These are phyloP conservation scores for Lavandula angustifolia DNA, from an alignment of 257 asterid species.

Conservation along the genomic window DNA sequence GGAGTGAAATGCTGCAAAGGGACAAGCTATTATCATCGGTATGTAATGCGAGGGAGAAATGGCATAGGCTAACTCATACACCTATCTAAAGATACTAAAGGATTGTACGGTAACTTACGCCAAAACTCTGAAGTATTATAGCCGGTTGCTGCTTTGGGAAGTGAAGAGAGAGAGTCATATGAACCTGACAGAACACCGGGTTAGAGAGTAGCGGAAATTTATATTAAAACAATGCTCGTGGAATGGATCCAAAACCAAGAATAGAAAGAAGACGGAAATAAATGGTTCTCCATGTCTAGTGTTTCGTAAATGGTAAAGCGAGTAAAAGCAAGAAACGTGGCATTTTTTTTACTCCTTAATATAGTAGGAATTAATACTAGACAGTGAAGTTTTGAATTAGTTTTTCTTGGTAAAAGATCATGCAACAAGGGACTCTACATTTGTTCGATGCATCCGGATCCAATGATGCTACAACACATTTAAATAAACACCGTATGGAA, in stretches of 20 bases:
- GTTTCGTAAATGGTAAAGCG: not conserved
- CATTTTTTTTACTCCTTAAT: not conserved
- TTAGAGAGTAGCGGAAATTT: not conserved
- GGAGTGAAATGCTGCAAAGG: conserved; percentile 65
- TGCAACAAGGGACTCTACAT: conserved; percentile 5
- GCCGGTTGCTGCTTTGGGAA: conserved; percentile 85
- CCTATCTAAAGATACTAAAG: not conserved
- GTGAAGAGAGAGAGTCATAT: conserved; percentile 73
- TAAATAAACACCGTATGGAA: conserved; percentile 1
- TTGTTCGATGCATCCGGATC: not conserved
- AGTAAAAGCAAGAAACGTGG: not conserved
- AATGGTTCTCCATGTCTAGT: not conserved
- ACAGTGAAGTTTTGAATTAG: conserved; percentile 6
- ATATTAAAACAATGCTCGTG: not conserved
- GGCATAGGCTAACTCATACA: not conserved
- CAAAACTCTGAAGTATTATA: conserved; percentile 82
- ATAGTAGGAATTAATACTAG: not conserved
- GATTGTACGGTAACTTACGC: conserved; percentile 41
- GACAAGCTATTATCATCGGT: conserved; percentile 18
- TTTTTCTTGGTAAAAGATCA: not conserved
- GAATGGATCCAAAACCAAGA: not conserved
- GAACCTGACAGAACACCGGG: conserved; percentile 55
- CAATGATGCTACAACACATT: conserved; percentile 4
- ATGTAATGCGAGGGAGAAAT: not conserved
- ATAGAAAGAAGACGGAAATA: not conserved